Evolutionary conservation across 164 flowering plant species (phyloP), one percentile per base, ranked within the genome.

Genomic region (Echeveria elegans): DNA sequence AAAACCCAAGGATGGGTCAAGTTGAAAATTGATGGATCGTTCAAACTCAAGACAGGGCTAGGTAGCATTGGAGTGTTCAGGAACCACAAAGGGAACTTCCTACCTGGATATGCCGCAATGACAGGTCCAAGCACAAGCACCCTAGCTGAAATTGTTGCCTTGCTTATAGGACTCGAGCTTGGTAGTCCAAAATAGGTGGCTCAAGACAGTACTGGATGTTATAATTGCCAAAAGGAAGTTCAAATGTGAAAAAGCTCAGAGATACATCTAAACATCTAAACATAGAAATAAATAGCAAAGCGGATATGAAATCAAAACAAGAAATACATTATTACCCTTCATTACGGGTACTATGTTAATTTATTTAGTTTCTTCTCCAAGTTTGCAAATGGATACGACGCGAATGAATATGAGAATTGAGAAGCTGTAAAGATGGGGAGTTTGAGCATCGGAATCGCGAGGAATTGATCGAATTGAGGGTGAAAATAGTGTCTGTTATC

Each of bases 1-100:
- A 56, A 87, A 76, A 67, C 97, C 92, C 6, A 69, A 76, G 94
- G 94, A 1, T 86, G 88, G 86, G 83, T 78, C 0, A 90, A 88
- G 56, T 30, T 90, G 32, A 90, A 88, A 74, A 85, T 84, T 26
- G 92, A 88, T 59, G 97, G 97, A 0, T 86, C 92, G 0, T 78
- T 67, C 18, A 84, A 69, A 68, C 74, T 78, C 4, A 76, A 67
- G 70, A 63, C 74, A 2, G 83, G 90, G 21, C 75, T 69, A 5
- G 38, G 38, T 2, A 86, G 91, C 86, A 86, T 90, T 26, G 94
- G 94, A 63, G 94, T 86, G 0, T 72, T 86, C 38, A 75, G 94
- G 70, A 71, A 90, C 76, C 85, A 90, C 63, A 74, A 84, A 40
- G 89, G 88, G 0, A 81, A 84, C 14, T 90, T 90, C 63, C 14